Evolutionary conservation across 805 yeast species (phyloP), one percentile per base, ranked within the genome.

Genomic region (Lachancea quebecensis): DNA sequence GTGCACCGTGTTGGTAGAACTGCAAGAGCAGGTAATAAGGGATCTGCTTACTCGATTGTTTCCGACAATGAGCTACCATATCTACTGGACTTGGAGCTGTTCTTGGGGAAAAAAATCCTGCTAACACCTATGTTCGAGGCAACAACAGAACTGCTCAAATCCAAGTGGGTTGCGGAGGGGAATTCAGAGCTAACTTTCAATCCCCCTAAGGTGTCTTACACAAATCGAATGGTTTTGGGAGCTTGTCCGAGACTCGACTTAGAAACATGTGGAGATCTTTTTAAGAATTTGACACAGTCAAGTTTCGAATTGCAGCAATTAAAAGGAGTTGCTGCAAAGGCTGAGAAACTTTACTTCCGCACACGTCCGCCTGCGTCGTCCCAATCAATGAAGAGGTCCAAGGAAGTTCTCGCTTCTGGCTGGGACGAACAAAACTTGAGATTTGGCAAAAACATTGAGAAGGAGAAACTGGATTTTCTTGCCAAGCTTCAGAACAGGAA

Each of bases 11-110:
- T 90, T 30, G 97, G 97, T 46, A 82, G 97, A 71, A 89, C 96
- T 30, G 99, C 99, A 10, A 85, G 99, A 75, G 99, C 99, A 8
- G 99, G 99, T 62, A 84, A 88, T 62, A 80, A 77, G 55, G 99
- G 99, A 60, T 89, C 97, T 95, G 99, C 99, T 0, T 93, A 86
- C 63, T 83, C 96, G 2, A 78, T 93, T 49, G 83, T 90, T 7
- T 74, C 81, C 47, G 95, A 89, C 52, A 73, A 78, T 45, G 99
- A 93, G 62, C 67, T 91, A 46, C 96, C 99, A 10, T 93, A 91
- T 56, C 66, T 93, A 42, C 72, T 91, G 41, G 99, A 93, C 65
- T 72, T 93, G 56, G 98, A 93, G 62, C 64, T 93, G 38, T 91
- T 93, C 58, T 69, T 93, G 55, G 97, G 96, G 6, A 78, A 83